Evolutionary conservation across 73 alveolate species (phyloP).

Genomic region (Tetrahymena borealis): DNA sequence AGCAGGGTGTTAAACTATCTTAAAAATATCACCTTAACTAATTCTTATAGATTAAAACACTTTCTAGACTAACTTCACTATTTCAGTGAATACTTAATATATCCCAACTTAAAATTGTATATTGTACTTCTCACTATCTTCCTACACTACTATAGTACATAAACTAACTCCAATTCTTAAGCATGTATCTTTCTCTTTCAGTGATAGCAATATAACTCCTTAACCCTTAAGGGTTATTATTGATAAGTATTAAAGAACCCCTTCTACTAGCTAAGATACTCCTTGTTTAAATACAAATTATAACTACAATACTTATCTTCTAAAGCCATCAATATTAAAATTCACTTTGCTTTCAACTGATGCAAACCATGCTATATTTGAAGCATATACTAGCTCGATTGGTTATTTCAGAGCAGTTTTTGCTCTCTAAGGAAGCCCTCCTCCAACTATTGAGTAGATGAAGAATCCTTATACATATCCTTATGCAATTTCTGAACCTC

Average conservation of each 20-base stretch:
- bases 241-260: not conserved
- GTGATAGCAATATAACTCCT: not conserved
- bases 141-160: not conserved
- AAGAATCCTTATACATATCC: not conserved
- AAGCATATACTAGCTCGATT: not conserved
- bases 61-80: not conserved
- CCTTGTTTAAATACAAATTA: not conserved
- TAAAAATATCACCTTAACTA: not conserved
- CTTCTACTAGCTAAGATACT: not conserved
- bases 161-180: not conserved
- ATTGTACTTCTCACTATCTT: not conserved
- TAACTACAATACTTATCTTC: not conserved
- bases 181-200: not conserved
- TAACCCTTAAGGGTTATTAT: not conserved
- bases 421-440: not conserved
- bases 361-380: not conserved
- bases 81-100: not conserved
- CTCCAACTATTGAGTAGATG: not conserved
- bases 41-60: not conserved
- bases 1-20: not conserved
- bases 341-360: not conserved
- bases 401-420: not conserved
- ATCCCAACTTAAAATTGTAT: not conserved
- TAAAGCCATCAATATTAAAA: not conserved
- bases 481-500: not conserved